A percentile compares a stretch with the other conserved stretches of the same genome.
phyloP scores from a whole-genome alignment of 2,329 filamentous ascomycete genomes.

The Diplodia seriata region DNA sequence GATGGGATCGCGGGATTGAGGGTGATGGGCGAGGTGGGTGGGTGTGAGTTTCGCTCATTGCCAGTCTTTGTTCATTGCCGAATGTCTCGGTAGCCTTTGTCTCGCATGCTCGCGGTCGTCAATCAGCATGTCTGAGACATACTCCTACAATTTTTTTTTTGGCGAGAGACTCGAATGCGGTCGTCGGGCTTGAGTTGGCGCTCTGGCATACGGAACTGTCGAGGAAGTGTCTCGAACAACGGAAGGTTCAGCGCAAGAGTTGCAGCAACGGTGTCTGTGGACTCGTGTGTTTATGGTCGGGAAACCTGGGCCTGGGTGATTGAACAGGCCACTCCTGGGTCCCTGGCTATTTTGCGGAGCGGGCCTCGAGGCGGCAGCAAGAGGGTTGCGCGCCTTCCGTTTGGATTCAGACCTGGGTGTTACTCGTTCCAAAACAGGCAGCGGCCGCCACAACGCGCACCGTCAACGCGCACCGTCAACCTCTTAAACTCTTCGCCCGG shows the following conservation, averaged over 20 bases:
- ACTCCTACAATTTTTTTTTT: background rate
- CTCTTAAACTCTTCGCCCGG: background rate
- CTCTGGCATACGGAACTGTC: background rate
- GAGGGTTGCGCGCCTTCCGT: background rate
- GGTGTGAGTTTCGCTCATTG: background rate
- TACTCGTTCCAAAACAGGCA: background rate
- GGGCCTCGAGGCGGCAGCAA: background rate
- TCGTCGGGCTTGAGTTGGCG: background rate
- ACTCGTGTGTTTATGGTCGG: background rate
- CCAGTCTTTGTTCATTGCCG: background rate
- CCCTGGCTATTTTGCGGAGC: background rate
- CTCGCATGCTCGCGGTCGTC: background rate
- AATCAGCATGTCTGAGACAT: background rate
- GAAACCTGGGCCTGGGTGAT: background rate
- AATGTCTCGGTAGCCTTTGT: background rate
- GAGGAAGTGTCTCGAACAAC: background rate
- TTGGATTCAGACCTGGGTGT: background rate
- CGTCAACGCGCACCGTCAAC: background rate
- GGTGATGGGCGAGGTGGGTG: background rate
- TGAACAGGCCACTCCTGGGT: background rate
- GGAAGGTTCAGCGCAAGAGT: background rate
- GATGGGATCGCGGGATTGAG: background rate
- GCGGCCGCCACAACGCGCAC: background rate
- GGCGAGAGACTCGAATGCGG: background rate
- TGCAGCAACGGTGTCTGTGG: background rate